Conservation (phyloP, 2,329 filamentous ascomycete genomes). For the Fusarium camptoceras region DNA sequence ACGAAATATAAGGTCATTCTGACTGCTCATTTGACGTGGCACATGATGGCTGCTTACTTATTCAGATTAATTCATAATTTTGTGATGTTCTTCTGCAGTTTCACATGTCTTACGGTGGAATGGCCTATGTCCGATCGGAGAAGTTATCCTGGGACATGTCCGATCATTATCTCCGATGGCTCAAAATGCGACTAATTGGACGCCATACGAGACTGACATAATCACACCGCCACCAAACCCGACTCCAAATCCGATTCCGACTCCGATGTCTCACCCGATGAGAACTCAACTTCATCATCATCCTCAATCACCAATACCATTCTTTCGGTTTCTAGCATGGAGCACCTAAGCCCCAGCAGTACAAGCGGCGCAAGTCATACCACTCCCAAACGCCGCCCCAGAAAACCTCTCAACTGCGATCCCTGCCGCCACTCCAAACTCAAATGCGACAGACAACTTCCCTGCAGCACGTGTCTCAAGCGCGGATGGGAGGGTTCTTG, state of each 20-base stretch:
- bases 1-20: background rate
- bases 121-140: background rate
- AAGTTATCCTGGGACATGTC: no score
- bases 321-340: background rate
- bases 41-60: background rate
- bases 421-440: constrained; percentile 23
- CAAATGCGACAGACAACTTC: constrained; percentile 22
- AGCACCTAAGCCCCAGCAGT: constrained; percentile 1
- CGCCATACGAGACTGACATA: background rate
- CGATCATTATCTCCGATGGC: background rate
- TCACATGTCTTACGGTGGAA: background rate
- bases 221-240: background rate
- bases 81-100: rapidly evolving
- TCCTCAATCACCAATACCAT: background rate
- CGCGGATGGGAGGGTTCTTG: constrained; percentile 17
- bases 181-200: background rate
- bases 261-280: background rate
- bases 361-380: background rate
- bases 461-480: constrained; percentile 16
- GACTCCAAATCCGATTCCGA: background rate
- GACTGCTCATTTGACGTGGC: rapidly evolving
- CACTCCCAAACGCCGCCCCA: background rate
- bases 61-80: background rate
- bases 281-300: background rate
- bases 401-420: constrained; percentile 24